Conservation (phyloP, 805 yeast genomes). For the Suhomyces prunicola region DNA sequence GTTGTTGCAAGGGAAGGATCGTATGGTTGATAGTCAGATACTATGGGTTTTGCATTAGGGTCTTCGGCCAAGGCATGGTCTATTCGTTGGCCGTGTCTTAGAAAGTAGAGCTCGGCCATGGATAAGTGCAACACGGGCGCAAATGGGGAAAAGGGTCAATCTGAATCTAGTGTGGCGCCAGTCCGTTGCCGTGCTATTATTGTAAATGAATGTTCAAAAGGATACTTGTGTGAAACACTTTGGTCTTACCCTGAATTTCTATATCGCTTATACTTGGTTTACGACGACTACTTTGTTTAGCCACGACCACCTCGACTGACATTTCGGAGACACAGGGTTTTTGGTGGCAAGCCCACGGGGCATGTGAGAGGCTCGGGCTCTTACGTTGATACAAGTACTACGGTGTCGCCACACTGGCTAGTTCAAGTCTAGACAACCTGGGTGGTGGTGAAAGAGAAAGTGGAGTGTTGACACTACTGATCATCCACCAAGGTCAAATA, state of each 20-base stretch:
- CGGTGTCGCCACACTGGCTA: not conserved
- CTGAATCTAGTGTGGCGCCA: not conserved
- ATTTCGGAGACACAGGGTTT: not conserved
- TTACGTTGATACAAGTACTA: not conserved
- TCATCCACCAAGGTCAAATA: not conserved
- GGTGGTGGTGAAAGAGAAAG: not conserved
- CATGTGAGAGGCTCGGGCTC: not conserved
- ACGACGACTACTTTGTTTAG: not conserved
- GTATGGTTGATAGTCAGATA: constrained; percentile 26
- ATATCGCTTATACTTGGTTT: not conserved
- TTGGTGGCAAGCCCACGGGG: not conserved
- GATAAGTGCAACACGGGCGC: not conserved
- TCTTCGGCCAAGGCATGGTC: constrained; percentile 32
- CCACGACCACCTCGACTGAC: not conserved
- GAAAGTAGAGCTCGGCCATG: constrained; percentile 37
- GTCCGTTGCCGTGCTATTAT: not conserved
- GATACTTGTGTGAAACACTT: not conserved
- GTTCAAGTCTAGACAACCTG: not conserved
- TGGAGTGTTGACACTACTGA: not conserved
- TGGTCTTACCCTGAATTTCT: not conserved
- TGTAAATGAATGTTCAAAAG: not conserved
- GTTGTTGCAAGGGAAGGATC: constrained; percentile 36
- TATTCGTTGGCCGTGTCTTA: constrained; percentile 43
- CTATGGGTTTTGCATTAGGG: constrained; percentile 24
- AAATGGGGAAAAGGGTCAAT: not conserved